Conservation (phyloP, 352 stramenopile species). For the Globisporangium cystogenes region DNA sequence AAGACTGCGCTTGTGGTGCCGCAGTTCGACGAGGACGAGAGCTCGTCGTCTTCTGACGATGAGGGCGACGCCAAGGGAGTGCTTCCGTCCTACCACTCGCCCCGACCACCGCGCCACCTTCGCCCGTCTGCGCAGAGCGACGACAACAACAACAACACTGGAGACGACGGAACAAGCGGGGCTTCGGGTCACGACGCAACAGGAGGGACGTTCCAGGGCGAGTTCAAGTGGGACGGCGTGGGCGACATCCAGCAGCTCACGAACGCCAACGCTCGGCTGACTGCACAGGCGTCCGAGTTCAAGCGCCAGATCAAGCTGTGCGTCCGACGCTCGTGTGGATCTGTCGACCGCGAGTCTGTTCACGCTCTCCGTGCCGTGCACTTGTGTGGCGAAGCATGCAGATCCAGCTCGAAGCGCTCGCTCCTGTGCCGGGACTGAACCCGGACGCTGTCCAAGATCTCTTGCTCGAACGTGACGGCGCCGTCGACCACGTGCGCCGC, state of each 20-base stretch:
- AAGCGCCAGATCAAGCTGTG: conserved; percentile 61
- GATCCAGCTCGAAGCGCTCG: conserved; percentile 61
- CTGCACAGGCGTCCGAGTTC: conserved; percentile 33
- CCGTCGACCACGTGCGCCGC: conserved; percentile 39
- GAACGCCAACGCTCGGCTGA: conserved; percentile 45
- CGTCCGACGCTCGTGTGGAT: not conserved
- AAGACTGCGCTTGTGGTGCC: conserved; percentile 48
- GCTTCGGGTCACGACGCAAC: not conserved
- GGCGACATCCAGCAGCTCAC: conserved; percentile 61
- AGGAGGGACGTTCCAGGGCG: conserved; percentile 13
- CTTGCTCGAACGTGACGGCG: conserved; percentile 49
- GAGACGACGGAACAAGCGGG: not conserved
- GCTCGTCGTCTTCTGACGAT: conserved; percentile 29
- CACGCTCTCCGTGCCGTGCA: not conserved
- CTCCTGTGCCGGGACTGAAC: conserved; percentile 58
- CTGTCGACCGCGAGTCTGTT: not conserved
- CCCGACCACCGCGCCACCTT: conserved; percentile 3
- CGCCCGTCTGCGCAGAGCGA: conserved; percentile 1
- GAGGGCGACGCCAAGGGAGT: conserved; percentile 15
- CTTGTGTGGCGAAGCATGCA: conserved; percentile 31
- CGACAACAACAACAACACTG: conserved; percentile 9
- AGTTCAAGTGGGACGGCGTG: conserved; percentile 41
- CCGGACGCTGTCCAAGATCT: conserved; percentile 46
- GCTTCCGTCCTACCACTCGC: conserved; percentile 3
- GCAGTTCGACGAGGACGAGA: conserved; percentile 67